Base-by-base conservation (phyloP, 169 alveolate genomes). In the Miamiensis avidus region DNA sequence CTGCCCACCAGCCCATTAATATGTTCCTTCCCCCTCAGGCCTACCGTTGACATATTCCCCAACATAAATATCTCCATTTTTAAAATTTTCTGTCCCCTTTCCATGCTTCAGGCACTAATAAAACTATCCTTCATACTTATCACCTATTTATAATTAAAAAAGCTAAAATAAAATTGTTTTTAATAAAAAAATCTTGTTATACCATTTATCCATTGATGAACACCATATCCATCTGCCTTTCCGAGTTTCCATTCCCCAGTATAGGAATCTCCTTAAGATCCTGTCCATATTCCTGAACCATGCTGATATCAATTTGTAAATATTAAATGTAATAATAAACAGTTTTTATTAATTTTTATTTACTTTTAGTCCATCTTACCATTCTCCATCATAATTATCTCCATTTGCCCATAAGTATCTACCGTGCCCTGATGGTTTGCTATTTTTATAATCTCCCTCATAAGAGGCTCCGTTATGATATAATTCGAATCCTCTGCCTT, bases 161-260 rank as follows among this genome's bases (percentile, higher is more conserved):
- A 20, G 20, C 69, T 49, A 49, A 20, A 49, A 49, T 49, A 4
- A 49, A 49, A 49, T 49, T 49, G 69, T 49, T 49, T 11, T 49
- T 49, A n/a, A n/a, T n/a, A n/a, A n/a, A n/a, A n/a, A n/a, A n/a
- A n/a, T n/a, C 6, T 73, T 0, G 28, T 29, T 31, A 25, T 77
- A 79, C 84, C 95, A 82, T 90, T 89, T 1, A 86, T 79, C 87
- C 93, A 93, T 0, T 32, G 29, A 81, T 91, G 91, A n/a, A 87
- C 78, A 0, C 96, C 96, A 29, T 69, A 78, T 0, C 96, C 95
- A 83, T 93, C 87, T 74, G 96, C 93, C 33, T 91, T 93, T 25
- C 93, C 96, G 73, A 65, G 74, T 84, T 89, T 86, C 94, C 94
- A 90, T 82, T 90, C 94, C 31, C 94, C 94, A 64, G 81, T 86